Conservation (phyloP, 306 rosid species). For the Glycine latifolia region DNA sequence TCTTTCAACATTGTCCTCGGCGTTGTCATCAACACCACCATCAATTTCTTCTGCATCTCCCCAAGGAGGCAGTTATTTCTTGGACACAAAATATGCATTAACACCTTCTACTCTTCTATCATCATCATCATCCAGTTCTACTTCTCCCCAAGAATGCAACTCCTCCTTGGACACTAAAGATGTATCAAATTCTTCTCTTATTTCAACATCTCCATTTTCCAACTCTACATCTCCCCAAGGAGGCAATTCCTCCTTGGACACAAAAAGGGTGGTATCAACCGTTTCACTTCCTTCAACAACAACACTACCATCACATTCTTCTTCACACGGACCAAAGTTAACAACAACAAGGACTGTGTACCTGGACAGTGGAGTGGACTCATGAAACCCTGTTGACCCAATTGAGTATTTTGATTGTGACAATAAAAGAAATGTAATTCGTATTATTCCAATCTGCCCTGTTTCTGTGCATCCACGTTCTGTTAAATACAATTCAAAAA, state of each 20-base stretch:
- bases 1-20: too few species aligned
- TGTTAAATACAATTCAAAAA: too few species aligned
- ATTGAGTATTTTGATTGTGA: conserved; percentile 47
- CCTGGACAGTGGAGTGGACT: conserved; percentile 35
- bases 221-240: conserved; percentile 36
- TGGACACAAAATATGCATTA: conserved; percentile 35
- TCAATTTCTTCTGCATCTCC: conserved; percentile 41
- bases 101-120: conserved; percentile 41
- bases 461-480: too few species aligned
- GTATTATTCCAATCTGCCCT: too few species aligned
- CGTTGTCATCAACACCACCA: neutral
- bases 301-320: conserved; percentile 43
- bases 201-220: conserved; percentile 22
- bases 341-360: conserved; percentile 46
- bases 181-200: too few species aligned
- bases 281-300: conserved; percentile 42
- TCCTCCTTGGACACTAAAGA: too few species aligned
- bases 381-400: conserved; percentile 49
- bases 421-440: too few species aligned
- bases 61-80: conserved; percentile 58
- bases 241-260: conserved; percentile 51
- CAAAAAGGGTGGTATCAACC: conserved; percentile 33
- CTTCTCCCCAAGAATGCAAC: conserved; percentile 49
- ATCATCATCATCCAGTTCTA: conserved; percentile 38
- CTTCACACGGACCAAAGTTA: conserved; percentile 42